A percentile compares a stretch with the other conserved stretches of the same genome.
These are phyloP conservation scores for Arxiozyma bovina DNA, from an alignment of 1,139 yeast genomes.

Conservation along the genomic window DNA sequence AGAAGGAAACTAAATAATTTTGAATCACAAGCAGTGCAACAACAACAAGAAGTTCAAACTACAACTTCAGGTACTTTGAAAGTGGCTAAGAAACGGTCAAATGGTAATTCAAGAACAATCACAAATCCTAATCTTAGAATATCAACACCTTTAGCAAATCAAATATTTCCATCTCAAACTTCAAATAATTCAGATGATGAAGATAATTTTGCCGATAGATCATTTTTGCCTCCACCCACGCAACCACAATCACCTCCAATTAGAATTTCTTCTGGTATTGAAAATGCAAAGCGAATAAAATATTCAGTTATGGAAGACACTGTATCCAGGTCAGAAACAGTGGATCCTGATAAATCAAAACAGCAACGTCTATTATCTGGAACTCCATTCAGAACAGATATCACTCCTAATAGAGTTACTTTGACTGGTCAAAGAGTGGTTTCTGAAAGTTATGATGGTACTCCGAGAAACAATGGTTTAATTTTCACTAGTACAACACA, in stretches of 20 bases:
- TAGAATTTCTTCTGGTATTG: constrained; percentile 31
- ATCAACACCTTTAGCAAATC: constrained; percentile 34
- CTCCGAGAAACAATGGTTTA: constrained; percentile 7
- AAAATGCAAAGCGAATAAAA: constrained; percentile 21
- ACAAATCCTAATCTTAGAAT: constrained; percentile 24
- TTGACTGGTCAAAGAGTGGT: constrained; percentile 28
- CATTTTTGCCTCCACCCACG: constrained; percentile 31
- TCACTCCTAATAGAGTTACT: constrained; percentile 30
- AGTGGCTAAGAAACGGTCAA: constrained; percentile 25
- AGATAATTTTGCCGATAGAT: constrained; percentile 24
- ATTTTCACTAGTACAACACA: constrained; percentile 8
- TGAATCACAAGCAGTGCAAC: constrained; percentile 11
- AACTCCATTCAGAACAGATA: constrained; percentile 22
- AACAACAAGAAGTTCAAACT: constrained; percentile 1
- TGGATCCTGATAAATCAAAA: constrained; percentile 32
- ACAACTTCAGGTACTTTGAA: constrained; percentile 15
- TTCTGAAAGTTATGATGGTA: constrained; percentile 17
- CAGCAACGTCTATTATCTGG: constrained; percentile 28
- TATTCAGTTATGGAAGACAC: constrained; percentile 23
- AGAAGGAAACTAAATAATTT: constrained; percentile 21
- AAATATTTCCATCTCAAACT: constrained; percentile 30
- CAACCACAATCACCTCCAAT: constrained; percentile 33
- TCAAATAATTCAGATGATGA: constrained; percentile 27
- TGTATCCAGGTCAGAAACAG: constrained; percentile 32
- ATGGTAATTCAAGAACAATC: constrained; percentile 10